These are phyloP conservation scores for Macrocybe sp. DNA, from an alignment of 1,284 basidiomycete species.

Conservation along the genomic window DNA sequence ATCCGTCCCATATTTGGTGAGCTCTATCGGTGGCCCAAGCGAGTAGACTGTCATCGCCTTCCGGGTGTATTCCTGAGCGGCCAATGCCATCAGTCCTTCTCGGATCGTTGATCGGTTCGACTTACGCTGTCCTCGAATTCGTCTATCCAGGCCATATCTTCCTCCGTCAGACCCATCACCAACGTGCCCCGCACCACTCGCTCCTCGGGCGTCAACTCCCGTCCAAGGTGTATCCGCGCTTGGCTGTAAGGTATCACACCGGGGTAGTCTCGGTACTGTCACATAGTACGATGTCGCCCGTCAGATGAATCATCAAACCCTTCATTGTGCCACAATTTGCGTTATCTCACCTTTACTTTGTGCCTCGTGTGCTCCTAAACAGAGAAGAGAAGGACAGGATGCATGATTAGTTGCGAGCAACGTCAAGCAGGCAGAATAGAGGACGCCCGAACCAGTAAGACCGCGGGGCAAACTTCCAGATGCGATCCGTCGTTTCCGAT, in stretches of 20 bases:
- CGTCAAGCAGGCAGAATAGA: not conserved
- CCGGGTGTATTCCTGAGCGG: constrained; percentile 65
- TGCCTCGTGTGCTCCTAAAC: constrained; percentile 73
- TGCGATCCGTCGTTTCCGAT: constrained; percentile 53
- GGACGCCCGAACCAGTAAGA: constrained; percentile 37
- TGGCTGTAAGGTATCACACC: constrained; percentile 54
- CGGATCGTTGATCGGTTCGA: constrained; percentile 9
- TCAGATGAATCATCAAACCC: not conserved
- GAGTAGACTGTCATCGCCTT: constrained; percentile 50
- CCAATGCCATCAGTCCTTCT: not conserved
- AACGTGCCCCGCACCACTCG: constrained; percentile 66
- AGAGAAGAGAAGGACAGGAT: not conserved
- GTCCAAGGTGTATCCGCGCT: constrained; percentile 37
- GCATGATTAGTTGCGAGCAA: not conserved
- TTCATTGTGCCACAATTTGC: not conserved
- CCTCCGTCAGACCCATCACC: constrained; percentile 57
- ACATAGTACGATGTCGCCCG: not conserved
- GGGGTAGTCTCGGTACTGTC: constrained; percentile 74
- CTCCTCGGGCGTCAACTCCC: constrained; percentile 44
- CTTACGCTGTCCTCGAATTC: constrained; percentile 72
- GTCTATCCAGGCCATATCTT: constrained; percentile 63
- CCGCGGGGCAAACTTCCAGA: constrained; percentile 53
- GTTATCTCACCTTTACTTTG: constrained; percentile 40
- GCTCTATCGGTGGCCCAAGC: constrained; percentile 37
- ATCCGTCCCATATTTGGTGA: constrained; percentile 24